A percentile compares a stretch with the other conserved stretches of the same genome.
Evolutionary conservation across 179 eudicot species (phyloP).

Genomic region (Amaranthus tricolor): DNA sequence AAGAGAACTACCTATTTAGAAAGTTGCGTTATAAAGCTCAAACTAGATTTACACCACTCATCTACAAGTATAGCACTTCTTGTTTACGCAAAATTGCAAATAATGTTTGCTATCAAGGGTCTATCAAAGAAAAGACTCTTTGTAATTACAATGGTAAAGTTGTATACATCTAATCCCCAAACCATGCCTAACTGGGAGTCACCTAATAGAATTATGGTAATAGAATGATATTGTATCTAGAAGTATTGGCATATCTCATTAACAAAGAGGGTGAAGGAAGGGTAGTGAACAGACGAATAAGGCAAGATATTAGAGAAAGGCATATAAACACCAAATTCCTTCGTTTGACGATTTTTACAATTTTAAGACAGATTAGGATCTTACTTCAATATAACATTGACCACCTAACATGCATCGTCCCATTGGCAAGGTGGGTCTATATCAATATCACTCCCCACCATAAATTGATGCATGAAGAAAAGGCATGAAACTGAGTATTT

Average conservation of each 20-base stretch:
- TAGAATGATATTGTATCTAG: too few species aligned
- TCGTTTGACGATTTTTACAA: neutral
- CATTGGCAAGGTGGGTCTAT: neutral
- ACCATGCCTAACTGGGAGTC: too few species aligned
- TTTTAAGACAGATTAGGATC: neutral
- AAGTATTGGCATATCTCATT: neutral
- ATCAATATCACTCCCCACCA: too few species aligned
- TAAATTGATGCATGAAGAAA: neutral
- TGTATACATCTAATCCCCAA: too few species aligned
- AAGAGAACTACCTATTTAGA: neutral
- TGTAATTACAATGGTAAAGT: too few species aligned
- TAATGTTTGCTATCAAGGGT: too few species aligned
- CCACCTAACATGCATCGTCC: neutral
- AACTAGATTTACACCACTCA: neutral
- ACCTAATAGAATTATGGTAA: too few species aligned
- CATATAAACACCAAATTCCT: neutral
- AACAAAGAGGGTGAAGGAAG: neutral
- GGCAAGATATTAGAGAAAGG: neutral
- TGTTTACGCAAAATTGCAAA: too few species aligned
- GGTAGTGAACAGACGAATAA: neutral
- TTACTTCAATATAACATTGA: neutral
- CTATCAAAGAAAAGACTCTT: too few species aligned
- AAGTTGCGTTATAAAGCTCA: neutral
- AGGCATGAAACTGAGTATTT: neutral
- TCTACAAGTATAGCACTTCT: neutral